Evolutionary conservation across 2,329 filamentous ascomycete genomes (phyloP).

Genomic region (Alternaria incomplexa): DNA sequence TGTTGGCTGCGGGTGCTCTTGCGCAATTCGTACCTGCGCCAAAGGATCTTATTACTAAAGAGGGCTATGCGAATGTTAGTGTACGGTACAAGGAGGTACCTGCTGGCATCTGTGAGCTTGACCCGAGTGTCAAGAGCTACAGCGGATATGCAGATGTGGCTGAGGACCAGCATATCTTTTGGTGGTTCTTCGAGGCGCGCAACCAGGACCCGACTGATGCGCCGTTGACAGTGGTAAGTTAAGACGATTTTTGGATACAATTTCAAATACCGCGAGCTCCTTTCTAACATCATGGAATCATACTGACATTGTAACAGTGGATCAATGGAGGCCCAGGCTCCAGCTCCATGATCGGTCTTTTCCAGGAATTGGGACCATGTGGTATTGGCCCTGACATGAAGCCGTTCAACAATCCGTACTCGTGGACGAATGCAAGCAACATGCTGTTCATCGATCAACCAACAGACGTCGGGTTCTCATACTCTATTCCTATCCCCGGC

Average conservation of each 20-base stretch:
- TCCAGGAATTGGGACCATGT: conserved; percentile 62
- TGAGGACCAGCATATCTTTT: conserved; percentile 61
- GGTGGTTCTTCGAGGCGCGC: conserved; percentile 63
- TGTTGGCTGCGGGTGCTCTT: conserved; percentile 25
- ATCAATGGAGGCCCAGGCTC: conserved; percentile 64
- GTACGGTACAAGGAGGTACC: conserved; percentile 66
- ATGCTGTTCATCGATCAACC: conserved; percentile 76
- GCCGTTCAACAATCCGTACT: conserved; percentile 66
- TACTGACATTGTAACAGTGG: conserved; percentile 46
- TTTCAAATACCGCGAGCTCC: neutral
- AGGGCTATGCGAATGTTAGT: conserved; percentile 56
- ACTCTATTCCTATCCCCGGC: conserved; percentile 53
- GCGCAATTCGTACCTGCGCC: conserved; percentile 56
- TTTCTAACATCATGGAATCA: neutral
- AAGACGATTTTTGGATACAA: neutral
- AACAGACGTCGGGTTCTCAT: conserved; percentile 64
- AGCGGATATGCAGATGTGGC: conserved; percentile 62
- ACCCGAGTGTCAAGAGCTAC: conserved; percentile 62
- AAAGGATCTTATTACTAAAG: conserved; percentile 51
- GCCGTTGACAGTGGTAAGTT: conserved; percentile 58
- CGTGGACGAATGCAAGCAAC: conserved; percentile 69
- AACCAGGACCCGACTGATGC: conserved; percentile 57
- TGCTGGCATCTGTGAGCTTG: conserved; percentile 61
- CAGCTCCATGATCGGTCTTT: conserved; percentile 63
- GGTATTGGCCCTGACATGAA: conserved; percentile 53